Evolutionary conservation across 306 rosid genomes (phyloP).

Genomic region (Casuarina cunninghamiana): DNA sequence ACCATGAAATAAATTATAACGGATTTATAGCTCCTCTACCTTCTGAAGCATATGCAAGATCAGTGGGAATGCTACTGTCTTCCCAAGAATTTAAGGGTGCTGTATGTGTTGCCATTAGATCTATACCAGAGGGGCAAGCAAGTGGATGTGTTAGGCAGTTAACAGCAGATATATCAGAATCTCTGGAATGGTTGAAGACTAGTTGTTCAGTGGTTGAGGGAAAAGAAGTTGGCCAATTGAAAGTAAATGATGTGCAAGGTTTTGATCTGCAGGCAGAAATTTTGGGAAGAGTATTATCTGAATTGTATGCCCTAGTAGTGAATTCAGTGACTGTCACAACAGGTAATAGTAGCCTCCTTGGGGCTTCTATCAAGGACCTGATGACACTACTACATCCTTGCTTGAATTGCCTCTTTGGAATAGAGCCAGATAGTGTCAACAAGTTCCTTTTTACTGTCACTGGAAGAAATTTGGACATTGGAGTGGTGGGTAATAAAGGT

Average conservation of each 20-base stretch:
- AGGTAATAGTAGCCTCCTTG: slow-evolving; percentile 65
- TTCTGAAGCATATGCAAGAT: slow-evolving; percentile 48
- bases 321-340: slow-evolving; percentile 68
- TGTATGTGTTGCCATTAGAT: slow-evolving; percentile 53
- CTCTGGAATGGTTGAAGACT: slow-evolving; percentile 65
- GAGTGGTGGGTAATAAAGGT: slow-evolving; percentile 39
- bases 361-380: slow-evolving; percentile 59
- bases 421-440: slow-evolving; percentile 50
- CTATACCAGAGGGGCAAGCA: slow-evolving; percentile 89
- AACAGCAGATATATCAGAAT: slow-evolving; percentile 61
- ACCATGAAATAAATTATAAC: slow-evolving; percentile 37
- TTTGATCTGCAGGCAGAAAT: slow-evolving; percentile 58
- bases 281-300: slow-evolving; percentile 76
- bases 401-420: slow-evolving; percentile 67
- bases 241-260: slow-evolving; percentile 1
- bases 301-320: slow-evolving; percentile 65
- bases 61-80: slow-evolving; percentile 66
- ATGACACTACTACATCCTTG: slow-evolving; percentile 51
- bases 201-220: slow-evolving; percentile 34
- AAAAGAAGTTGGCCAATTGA: slow-evolving; percentile 27
- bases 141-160: slow-evolving; percentile 60
- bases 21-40: slow-evolving; percentile 48
- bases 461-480: slow-evolving; percentile 38
- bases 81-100: slow-evolving; percentile 56
- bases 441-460: slow-evolving; percentile 52